phyloP scores from a whole-genome alignment of 179 eudicot species.

The Camellia oleifera region DNA sequence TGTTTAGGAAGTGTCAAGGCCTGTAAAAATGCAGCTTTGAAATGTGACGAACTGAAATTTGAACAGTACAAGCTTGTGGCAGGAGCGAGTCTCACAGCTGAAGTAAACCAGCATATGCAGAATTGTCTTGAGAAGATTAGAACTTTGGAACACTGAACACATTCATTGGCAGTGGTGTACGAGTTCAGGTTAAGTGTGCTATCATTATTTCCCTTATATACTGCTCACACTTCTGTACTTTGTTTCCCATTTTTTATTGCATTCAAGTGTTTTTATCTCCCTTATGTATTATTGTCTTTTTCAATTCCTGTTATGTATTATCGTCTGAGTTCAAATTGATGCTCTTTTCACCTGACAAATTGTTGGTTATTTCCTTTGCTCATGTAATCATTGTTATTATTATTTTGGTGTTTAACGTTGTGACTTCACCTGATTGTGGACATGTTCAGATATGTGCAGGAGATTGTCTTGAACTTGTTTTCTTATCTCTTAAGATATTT shows the following conservation, averaged over 20 bases:
- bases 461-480: no score
- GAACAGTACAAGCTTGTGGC: conserved; percentile 64
- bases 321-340: no score
- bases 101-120: conserved; percentile 57
- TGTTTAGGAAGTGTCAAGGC: conserved; percentile 75
- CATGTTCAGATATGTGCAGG: no score
- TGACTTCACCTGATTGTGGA: no score
- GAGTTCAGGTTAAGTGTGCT: neutral
- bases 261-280: neutral
- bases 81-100: conserved; percentile 48
- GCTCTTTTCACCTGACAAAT: no score
- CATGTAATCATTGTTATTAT: no score
- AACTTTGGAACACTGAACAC: conserved; percentile 48
- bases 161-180: neutral
- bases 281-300: no score
- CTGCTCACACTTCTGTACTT: neutral
- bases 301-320: no score
- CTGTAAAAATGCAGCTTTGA: conserved; percentile 75
- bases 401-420: no score
- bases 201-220: neutral
- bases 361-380: no score
- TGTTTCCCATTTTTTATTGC: neutral
- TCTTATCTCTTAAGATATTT: no score
- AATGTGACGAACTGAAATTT: conserved; percentile 76
- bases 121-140: conserved; percentile 65